Percentiles rank a stretch among this genome's conserved stretches.
phyloP scores from a whole-genome alignment of 148 eudicot species.

The Fagopyrum tataricum region DNA sequence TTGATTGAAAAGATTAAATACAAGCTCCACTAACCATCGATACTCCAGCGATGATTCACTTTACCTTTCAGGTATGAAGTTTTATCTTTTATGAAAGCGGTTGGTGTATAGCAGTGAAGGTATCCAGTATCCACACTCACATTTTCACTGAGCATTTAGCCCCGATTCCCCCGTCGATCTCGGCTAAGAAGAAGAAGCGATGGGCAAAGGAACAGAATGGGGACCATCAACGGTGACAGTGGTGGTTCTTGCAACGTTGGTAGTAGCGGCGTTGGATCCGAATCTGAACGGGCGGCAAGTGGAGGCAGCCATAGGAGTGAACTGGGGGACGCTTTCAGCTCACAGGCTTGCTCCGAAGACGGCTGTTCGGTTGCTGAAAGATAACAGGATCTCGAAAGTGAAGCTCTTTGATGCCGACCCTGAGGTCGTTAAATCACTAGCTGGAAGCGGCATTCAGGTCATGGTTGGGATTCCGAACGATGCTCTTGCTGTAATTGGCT shows the following conservation, averaged over 20 bases:
- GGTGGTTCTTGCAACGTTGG: neutral
- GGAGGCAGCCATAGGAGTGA: slow-evolving; percentile 66
- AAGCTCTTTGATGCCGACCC: slow-evolving; percentile 85
- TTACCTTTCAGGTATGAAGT: neutral
- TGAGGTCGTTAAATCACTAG: slow-evolving; percentile 32
- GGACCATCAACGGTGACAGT: neutral
- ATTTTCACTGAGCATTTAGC: neutral
- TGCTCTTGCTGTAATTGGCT: slow-evolving; percentile 34
- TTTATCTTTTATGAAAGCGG: neutral
- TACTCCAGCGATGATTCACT: neutral
- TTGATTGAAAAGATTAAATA: too few relatives aligned
- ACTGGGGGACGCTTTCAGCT: slow-evolving; percentile 69
- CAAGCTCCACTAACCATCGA: neutral
- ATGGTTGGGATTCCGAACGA: slow-evolving; percentile 84
- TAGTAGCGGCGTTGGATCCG: slow-evolving; percentile 6
- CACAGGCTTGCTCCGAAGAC: slow-evolving; percentile 51
- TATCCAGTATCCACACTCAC: neutral
- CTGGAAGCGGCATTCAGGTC: slow-evolving; percentile 55
- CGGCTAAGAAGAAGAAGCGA: neutral
- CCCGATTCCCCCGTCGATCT: neutral
- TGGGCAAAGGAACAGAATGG: neutral
- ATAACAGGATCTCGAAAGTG: slow-evolving; percentile 60
- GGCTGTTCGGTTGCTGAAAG: slow-evolving; percentile 57
- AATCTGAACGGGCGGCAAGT: neutral
- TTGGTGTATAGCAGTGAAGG: neutral